Conservation (phyloP, 306 rosid species). For the Cicer arietinum region DNA sequence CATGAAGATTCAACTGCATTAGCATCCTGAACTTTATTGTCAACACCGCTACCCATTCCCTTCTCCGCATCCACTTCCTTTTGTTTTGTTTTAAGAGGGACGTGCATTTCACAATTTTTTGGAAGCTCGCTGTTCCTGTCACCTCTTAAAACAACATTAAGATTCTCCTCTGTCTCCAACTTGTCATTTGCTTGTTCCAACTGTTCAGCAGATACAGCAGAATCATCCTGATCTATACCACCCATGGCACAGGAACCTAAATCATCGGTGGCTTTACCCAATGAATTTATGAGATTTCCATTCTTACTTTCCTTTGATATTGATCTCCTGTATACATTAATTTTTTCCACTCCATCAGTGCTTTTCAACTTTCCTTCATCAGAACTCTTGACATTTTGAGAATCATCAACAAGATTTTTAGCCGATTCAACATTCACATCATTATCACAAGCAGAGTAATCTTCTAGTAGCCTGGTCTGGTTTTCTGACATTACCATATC, state of each 20-base stretch:
- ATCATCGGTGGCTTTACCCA: constrained; percentile 49
- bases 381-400: constrained; percentile 55
- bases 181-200: constrained; percentile 57
- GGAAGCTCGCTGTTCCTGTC: constrained; percentile 55
- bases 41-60: constrained; percentile 51
- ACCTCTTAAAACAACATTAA: constrained; percentile 49
- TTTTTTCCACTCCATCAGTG: constrained; percentile 58
- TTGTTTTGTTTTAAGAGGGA: constrained; percentile 54
- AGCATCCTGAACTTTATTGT: constrained; percentile 62
- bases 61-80: constrained; percentile 55
- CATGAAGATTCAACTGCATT: constrained; percentile 55
- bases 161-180: constrained; percentile 50
- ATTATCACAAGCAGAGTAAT: constrained; percentile 61
- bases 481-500: constrained; percentile 59
- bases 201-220: constrained; percentile 58
- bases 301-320: constrained; percentile 68
- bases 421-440: constrained; percentile 58
- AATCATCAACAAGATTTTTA: constrained; percentile 55
- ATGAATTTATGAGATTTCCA: constrained; percentile 55
- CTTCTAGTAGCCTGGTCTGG: constrained; percentile 59
- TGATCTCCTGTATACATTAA: constrained; percentile 81
- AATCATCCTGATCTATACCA: constrained; percentile 57
- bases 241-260: constrained; percentile 47
- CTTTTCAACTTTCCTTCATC: constrained; percentile 59
- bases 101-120: constrained; percentile 52